Conservation (phyloP, 345 rosid genomes). For the Triadica sebifera region DNA sequence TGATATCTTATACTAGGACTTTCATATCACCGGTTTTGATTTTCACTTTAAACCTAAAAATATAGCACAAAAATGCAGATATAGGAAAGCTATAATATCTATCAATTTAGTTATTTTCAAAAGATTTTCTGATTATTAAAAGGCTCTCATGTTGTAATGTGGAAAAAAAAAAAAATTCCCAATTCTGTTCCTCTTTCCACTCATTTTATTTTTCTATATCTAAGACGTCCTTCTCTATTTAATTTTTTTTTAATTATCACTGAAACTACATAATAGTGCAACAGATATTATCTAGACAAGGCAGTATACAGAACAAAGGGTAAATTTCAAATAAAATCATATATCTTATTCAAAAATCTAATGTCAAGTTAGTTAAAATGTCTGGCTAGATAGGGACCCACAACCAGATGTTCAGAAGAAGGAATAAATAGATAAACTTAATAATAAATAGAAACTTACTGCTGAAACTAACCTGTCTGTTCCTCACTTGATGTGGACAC, state of each 20-base stretch:
- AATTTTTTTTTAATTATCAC: too few relatives aligned
- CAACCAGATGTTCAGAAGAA: conserved; percentile 7
- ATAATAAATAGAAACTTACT: neutral
- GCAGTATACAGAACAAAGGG: neutral
- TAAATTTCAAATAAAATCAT: neutral
- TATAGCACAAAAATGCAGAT: too few relatives aligned
- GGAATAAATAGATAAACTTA: neutral
- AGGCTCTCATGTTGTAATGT: neutral
- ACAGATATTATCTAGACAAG: neutral
- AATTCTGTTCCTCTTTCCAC: neutral
- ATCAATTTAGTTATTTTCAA: too few relatives aligned
- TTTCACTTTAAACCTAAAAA: too few relatives aligned
- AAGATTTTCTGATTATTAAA: too few relatives aligned
- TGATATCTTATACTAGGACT: neutral
- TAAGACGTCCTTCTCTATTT: neutral
- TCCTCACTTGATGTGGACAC: conserved; percentile 67
- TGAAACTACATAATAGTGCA: neutral
- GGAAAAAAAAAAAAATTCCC: neutral
- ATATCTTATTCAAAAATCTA: neutral
- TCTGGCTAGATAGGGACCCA: neutral
- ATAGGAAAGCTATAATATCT: too few relatives aligned
- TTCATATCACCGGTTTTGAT: too few relatives aligned
- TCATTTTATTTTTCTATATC: neutral
- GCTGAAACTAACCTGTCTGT: conserved; percentile 39
- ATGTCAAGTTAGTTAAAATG: neutral